Evolutionary conservation across 768 basidiomycete species (phyloP), one percentile per base, ranked within the genome.

Genomic region (Lactarius psammicola): DNA sequence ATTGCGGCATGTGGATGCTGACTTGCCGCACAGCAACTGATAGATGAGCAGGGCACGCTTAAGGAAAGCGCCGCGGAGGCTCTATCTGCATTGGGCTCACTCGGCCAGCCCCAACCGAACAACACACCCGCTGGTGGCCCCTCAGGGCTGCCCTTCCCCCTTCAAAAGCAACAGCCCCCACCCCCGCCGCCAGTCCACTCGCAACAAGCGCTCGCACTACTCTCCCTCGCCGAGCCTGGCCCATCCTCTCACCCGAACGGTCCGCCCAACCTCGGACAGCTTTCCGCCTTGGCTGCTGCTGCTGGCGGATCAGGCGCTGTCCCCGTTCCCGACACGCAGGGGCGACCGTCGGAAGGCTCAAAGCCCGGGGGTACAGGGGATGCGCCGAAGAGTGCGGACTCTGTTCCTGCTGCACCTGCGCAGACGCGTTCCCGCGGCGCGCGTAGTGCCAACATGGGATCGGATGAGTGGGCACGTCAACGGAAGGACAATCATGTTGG

Each of bases 401-500:
- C 62, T 6, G 66, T 63, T 36, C 71, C 68, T 26, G 42, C 71
- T 15, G 61, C 75, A 51, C 26, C 65, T 17, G 60, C 78, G 8
- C 57, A 79, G 15, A 59, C 75, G 1, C 63, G 67, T n/a, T 60
- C 67, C 5, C 78, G 85, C n/a, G 80, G 84, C 4, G 80, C 80
- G n/a, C 79, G 85, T 40, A 81, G 78, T 51, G 81, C 87, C 9
- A 79, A 84, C 0, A 87, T 89, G 83, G 87, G 87, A 0, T 84
- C 83, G 53, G 89, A 90, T 59, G 90, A 92, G 72, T 92, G 90
- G 90, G 85, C 82, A 36, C 81, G 88, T 66, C 87, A 89, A 71
- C 80, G 90, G 67, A 92, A 92, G 72, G 90, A 92, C 69, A 92
- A 92, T 64, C 90, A 92, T 74, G 90, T 88, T 72, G 36, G 87